These are phyloP conservation scores for Vigna mungo DNA, from an alignment of 306 rosid genomes.

Conservation along the genomic window DNA sequence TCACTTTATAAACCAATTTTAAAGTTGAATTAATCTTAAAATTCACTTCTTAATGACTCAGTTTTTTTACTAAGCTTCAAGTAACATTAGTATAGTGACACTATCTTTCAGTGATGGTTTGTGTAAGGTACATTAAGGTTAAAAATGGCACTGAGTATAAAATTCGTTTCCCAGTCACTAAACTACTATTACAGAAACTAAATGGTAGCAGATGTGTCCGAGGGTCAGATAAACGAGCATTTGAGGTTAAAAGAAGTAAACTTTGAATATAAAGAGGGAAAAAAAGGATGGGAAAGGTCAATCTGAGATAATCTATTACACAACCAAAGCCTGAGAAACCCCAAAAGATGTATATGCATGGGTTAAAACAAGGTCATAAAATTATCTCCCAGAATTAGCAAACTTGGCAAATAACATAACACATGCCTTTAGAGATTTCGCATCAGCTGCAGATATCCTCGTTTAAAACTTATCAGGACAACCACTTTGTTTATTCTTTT, in stretches of 20 bases:
- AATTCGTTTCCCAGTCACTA: too few relatives aligned
- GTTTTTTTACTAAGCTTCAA: background rate
- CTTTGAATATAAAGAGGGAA: constrained; percentile 32
- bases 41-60: too few relatives aligned
- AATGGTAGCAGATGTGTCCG: constrained; percentile 1
- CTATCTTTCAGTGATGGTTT: too few relatives aligned
- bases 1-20: too few relatives aligned
- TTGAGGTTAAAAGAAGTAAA: constrained; percentile 21
- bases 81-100: background rate
- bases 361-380: constrained; percentile 51
- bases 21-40: too few relatives aligned
- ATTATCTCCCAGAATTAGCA: constrained; percentile 41
- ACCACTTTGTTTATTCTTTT: constrained; percentile 45
- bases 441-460: constrained; percentile 43
- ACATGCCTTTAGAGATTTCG: constrained; percentile 28
- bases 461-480: constrained; percentile 44
- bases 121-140: too few relatives aligned
- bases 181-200: background rate
- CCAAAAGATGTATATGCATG: constrained; percentile 34
- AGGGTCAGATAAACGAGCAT: constrained; percentile 16
- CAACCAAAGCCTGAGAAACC: constrained; percentile 51
- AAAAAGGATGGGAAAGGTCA: constrained; percentile 6
- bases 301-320: constrained; percentile 42
- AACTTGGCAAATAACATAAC: constrained; percentile 34
- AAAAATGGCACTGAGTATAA: background rate